Base-by-base conservation (phyloP, 257 asterid species). In the Schizonepeta tenuifolia region DNA sequence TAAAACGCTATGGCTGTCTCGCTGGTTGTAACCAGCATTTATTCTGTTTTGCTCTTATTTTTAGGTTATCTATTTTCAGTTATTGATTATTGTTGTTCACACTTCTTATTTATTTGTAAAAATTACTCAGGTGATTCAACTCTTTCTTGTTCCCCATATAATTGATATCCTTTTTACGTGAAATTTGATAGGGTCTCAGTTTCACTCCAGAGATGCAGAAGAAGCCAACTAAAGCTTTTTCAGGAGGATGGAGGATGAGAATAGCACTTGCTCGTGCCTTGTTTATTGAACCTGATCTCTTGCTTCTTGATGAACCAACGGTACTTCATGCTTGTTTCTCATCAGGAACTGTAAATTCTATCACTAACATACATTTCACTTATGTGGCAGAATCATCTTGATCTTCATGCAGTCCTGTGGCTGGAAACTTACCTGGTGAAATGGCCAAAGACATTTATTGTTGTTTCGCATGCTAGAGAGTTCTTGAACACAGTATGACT, bases 181-280 rank as follows among this genome's bases (percentile, higher is more conserved):
- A 57, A 70, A 40, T 21, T 40, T 63, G 66, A 67, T 88, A 94
- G 99, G 99, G 99, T 80, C 96, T 94, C 77, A 94, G 99, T 74
- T 94, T 94, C 86, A 10, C 93, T 51, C 72, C 96, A 13, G 99
- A 94, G 70, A 94, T 94, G 98, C 99, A 94, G 79, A 86, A 81
- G 75, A 87, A 60, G 78, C 87, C 97, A 4, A 94, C 98, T 12
- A 94, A 86, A 82, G 82, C 98, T 64, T 94, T 94, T 79, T 94
- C 99, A 78, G 99, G 99, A 78, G 99, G 99, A 79, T 94, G 99
- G 99, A 80, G 99, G 70, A 94, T 94, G 99, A 90, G 98, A 85
- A 80, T 94, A 70, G 98, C 99, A 12, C 97, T 94, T 78, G 97
- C 99, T 44, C 93, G 97, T 54, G 99, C 99, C 70, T 76, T 94